Percentiles rank a stretch among this genome's conserved stretches.
Conservation (phyloP, 208 protist genomes). For the Crithidia bombi region DNA sequence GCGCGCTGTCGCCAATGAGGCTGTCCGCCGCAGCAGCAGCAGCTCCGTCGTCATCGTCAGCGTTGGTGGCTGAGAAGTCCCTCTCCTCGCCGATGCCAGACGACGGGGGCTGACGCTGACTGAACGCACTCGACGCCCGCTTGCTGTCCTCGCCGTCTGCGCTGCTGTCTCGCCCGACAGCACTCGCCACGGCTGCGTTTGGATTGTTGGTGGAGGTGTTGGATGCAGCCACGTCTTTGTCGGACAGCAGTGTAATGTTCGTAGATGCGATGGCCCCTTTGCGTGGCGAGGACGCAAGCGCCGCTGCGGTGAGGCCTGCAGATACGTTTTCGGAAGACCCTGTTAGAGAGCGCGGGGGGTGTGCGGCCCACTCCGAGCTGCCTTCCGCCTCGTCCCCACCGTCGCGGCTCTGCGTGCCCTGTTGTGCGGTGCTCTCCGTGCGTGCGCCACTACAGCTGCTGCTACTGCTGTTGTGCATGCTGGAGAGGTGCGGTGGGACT, state of each 20-base stretch:
- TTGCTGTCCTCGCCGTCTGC: neutral
- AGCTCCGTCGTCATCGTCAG: neutral
- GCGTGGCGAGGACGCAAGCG: neutral
- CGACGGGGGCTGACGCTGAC: neutral
- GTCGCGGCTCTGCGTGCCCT: neutral
- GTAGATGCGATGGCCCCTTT: neutral
- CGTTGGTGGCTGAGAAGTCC: neutral
- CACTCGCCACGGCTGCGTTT: neutral
- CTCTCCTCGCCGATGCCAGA: neutral
- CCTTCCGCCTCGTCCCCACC: neutral
- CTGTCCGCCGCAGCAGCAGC: slow-evolving; percentile 20
- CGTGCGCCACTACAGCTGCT: neutral
- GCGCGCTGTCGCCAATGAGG: slow-evolving; percentile 47
- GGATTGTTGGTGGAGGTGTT: neutral
- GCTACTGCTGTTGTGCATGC: neutral
- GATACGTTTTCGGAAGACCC: too few relatives aligned
- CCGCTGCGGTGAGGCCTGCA: too few relatives aligned
- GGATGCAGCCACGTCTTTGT: neutral
- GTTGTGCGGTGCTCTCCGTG: neutral
- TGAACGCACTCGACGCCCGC: neutral
- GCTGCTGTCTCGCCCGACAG: neutral
- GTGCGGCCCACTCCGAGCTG: too few relatives aligned
- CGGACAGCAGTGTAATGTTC: neutral
- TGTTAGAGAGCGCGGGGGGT: too few relatives aligned
- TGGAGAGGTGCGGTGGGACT: slow-evolving; percentile 1